Conservation (phyloP, 345 rosid species). For the Corchorus capsularis region DNA sequence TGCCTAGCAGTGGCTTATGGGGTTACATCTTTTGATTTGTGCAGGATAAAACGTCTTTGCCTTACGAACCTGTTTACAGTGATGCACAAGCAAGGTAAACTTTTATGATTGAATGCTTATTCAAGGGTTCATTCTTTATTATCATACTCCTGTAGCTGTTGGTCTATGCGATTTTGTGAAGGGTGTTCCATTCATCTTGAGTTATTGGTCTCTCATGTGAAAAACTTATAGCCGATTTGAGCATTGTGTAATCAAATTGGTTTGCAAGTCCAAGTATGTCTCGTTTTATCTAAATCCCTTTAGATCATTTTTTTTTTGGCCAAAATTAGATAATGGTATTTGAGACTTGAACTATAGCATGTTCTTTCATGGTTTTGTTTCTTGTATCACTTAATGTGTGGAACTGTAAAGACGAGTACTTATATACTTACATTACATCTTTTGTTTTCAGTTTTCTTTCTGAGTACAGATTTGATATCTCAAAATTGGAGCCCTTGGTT, state of each 20-base stretch:
- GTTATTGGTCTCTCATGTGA: neutral
- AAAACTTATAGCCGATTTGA: neutral
- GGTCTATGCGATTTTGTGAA: neutral
- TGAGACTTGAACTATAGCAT: neutral
- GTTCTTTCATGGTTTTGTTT: neutral
- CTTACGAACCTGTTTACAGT: conserved; percentile 89
- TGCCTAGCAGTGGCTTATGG: neutral
- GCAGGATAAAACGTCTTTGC: conserved; percentile 82
- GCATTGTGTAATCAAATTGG: neutral
- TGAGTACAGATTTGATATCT: conserved; percentile 80
- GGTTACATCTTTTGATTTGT: conserved; percentile 23
- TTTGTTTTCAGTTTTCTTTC: conserved; percentile 63
- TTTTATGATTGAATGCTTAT: conserved; percentile 9
- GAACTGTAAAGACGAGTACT: neutral
- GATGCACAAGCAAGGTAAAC: conserved; percentile 81
- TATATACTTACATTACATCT: conserved; percentile 14
- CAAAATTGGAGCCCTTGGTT: conserved; percentile 93
- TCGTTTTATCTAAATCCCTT: neutral
- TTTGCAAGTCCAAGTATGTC: neutral
- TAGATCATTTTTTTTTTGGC: too few relatives aligned
- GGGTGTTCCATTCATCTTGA: neutral
- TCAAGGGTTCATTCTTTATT: neutral
- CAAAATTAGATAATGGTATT: neutral
- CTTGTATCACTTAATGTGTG: neutral
- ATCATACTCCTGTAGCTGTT: neutral